Percentiles rank a stretch among this genome's conserved stretches.
Conservation (phyloP, 1,284 basidiomycete genomes). For the Ustilago lituana region DNA sequence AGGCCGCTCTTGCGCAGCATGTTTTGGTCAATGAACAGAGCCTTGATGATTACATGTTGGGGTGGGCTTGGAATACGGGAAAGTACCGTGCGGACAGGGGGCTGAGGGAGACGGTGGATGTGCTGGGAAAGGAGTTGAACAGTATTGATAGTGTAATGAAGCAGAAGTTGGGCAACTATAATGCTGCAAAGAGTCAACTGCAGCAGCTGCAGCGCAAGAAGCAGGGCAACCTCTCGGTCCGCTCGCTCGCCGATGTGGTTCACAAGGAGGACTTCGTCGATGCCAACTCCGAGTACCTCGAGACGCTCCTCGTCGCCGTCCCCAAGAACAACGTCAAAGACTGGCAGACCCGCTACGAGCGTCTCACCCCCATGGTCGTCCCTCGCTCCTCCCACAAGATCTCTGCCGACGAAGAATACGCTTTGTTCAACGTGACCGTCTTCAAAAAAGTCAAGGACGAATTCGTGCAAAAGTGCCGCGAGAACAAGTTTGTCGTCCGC, state of each 20-base stretch:
- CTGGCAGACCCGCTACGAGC: slow-evolving; percentile 90
- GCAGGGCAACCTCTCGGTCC: slow-evolving; percentile 92
- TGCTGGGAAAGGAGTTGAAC: slow-evolving; percentile 75
- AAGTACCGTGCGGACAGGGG: slow-evolving; percentile 84
- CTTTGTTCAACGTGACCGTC: slow-evolving; percentile 85
- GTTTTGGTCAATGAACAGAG: slow-evolving; percentile 82
- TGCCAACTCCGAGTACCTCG: slow-evolving; percentile 86
- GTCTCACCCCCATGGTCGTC: slow-evolving; percentile 87
- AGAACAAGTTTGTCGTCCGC: slow-evolving; percentile 94
- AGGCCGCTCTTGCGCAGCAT: slow-evolving; percentile 82
- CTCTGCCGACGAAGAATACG: slow-evolving; percentile 86
- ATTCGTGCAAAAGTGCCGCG: slow-evolving; percentile 91
- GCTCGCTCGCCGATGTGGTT: slow-evolving; percentile 86
- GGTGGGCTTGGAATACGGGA: slow-evolving; percentile 81
- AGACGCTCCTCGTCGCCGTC: slow-evolving; percentile 91
- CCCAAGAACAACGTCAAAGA: slow-evolving; percentile 86
- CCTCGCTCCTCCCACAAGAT: slow-evolving; percentile 86
- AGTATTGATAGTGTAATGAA: slow-evolving; percentile 69
- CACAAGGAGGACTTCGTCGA: slow-evolving; percentile 82
- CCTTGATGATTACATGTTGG: slow-evolving; percentile 81
- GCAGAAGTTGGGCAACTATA: slow-evolving; percentile 89
- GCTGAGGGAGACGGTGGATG: slow-evolving; percentile 82
- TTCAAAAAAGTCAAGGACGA: slow-evolving; percentile 93
- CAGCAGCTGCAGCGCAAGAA: slow-evolving; percentile 95
- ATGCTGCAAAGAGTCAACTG: slow-evolving; percentile 90